phyloP scores from a whole-genome alignment of 768 basidiomycete genomes.

The Hydnomerulius pinastri region DNA sequence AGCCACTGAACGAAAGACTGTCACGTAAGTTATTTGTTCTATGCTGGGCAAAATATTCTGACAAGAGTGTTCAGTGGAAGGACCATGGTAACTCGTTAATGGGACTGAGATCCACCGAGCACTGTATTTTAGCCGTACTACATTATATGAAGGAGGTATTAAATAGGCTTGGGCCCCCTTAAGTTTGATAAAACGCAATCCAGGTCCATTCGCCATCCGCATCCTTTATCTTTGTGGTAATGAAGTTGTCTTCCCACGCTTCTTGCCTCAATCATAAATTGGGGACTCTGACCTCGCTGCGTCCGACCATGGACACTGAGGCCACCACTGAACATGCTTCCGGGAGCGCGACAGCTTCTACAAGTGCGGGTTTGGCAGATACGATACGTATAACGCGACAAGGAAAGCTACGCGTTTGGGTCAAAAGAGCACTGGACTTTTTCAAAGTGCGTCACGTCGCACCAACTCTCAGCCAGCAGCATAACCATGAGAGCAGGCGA shows the following conservation, averaged over 20 bases:
- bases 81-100: conserved; percentile 55
- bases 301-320: conserved; percentile 17
- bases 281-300: no score
- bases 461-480: background rate
- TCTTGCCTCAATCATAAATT: no score
- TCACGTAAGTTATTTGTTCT: conserved; percentile 54
- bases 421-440: conserved; percentile 53
- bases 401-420: conserved; percentile 56
- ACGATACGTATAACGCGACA: conserved; percentile 55
- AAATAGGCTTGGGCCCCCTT: no score
- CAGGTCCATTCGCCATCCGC: no score
- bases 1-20: conserved; percentile 85
- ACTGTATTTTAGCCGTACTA: background rate
- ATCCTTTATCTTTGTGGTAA: no score
- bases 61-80: conserved; percentile 46
- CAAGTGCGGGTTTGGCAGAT: conserved; percentile 19
- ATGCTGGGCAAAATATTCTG: conserved; percentile 3
- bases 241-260: no score
- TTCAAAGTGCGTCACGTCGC: conserved; percentile 46
- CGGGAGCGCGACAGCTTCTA: background rate
- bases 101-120: background rate
- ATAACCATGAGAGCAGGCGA: conserved; percentile 36
- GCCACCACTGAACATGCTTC: background rate
- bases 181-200: no score
- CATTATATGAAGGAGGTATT: background rate